Evolutionary conservation across 2,329 filamentous ascomycete species (phyloP), one percentile per base, ranked within the genome.

Genomic region (Esteya vermicola): DNA sequence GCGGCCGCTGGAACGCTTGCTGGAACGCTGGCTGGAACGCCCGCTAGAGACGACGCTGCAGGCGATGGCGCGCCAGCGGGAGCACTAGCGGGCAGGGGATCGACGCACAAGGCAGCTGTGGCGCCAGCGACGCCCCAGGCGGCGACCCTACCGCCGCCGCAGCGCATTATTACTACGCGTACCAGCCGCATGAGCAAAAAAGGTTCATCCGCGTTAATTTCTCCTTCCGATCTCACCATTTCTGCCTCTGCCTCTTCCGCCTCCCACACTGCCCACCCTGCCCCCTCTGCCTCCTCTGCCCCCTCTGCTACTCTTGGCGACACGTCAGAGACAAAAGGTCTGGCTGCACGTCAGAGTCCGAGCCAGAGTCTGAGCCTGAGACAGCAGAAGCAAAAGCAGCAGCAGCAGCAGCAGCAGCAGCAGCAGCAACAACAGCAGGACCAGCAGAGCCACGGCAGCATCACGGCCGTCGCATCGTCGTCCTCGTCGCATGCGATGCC

Each of bases 51-150:
- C 4, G 31, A 21, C 13, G 20, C 32, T 13, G 5, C 10, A 12
- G 32, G 18, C 10, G 32, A 14, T n/a, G n/a, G n/a, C n/a, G n/a
- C n/a, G n/a, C n/a, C 9, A 16, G 51, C 36, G 47, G 45, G 45
- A 42, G 43, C 41, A 51, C 47, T 37, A 37, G 26, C 19, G 13
- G 27, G 18, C 44, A 48, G 46, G 20, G 36, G 36, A 28, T 23
- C 34, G 39, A 43, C 38, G 37, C 35, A 43, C 32, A 31, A 32
- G 36, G 27, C 43, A 41, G 41, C 43, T 25, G 26, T 41, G 32
- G 27, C 33, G 21, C 41, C 41, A 38, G 31, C 38, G 38, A 34
- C 46, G 33, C 40, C 33, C 22, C 50, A 54, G 46, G 54, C 54
- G 42, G 43, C 43, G 39, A 47, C 45, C 43, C 50, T 10, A 10